Evolutionary conservation across 2,329 filamentous ascomycete genomes (phyloP), one percentile per base, ranked within the genome.

Genomic region (Beauveria bassiana): DNA sequence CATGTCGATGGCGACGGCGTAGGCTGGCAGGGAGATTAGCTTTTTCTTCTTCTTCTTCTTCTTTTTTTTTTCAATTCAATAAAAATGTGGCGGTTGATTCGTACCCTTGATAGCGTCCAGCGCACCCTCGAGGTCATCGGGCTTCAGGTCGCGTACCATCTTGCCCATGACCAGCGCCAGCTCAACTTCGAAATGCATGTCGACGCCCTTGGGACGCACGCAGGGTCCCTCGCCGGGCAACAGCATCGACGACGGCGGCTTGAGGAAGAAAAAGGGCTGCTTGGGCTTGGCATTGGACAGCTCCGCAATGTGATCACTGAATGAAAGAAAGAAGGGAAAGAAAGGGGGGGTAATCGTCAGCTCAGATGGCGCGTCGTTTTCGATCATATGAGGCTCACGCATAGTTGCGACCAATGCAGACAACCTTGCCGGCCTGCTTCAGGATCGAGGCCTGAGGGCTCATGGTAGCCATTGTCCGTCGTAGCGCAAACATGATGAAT

Each of bases 241-340:
- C 4, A 98, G 83, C 68, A 99, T 90, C 3, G 92, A 90, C 46
- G 89, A 91, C 0, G 93, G 79, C 1, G 95, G 95, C 82, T 99
- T 99, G 68, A 98, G 85, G 83, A 99, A 99, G 86, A 97, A 99
- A 79, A 99, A 98, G 28, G 95, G 95, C 76, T 97, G 92, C 75
- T 95, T 96, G 56, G 95, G 95, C 66, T 86, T 86, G 64, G 83
- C 81, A 75, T 88, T 96, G 76, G 92, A 92, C 68, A 99, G 84
- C 79, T 99, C 95, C 65, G 88, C 85, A 72, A 98, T 89, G 77
- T 99, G 95, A 75, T 96, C 95, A 70, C 91, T 95, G 70, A 63
- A 63, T 66, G 14, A 10, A 0, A 8, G 12, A 14, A 24, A n/a
- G 52, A 10, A 20, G 20, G 5, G 5, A 4, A 5, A 46, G n/a